Conservation (phyloP, 768 basidiomycete genomes). For the Russula emetica region DNA sequence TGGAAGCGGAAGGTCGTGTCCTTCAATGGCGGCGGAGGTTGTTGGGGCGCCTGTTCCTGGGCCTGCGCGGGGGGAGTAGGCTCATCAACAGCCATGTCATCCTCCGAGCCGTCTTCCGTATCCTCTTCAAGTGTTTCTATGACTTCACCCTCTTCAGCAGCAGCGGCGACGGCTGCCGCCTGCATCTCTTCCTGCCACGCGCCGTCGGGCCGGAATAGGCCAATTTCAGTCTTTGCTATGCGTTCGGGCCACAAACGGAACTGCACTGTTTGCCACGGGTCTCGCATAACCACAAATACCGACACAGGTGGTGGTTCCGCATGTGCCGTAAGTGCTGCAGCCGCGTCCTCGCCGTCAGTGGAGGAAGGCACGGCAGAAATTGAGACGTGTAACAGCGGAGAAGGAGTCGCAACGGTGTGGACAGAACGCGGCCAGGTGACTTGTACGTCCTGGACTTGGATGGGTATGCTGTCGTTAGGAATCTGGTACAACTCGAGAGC, state of each 20-base stretch:
- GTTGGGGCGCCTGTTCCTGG: not conserved
- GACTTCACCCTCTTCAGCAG: conserved; percentile 18
- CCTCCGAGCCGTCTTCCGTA: not conserved
- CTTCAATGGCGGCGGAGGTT: conserved; percentile 5
- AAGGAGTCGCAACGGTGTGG: conserved; percentile 18
- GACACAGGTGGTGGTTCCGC: conserved; percentile 24
- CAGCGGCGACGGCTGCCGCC: conserved; percentile 1
- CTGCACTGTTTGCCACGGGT: conserved; percentile 23
- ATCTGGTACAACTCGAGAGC: conserved; percentile 24
- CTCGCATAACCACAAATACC: conserved; percentile 22
- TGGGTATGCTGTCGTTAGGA: conserved; percentile 7
- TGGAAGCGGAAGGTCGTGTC: conserved; percentile 28
- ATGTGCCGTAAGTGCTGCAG: conserved; percentile 16
- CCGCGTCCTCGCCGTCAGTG: conserved; percentile 16
- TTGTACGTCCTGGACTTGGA: not conserved
- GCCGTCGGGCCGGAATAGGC: conserved; percentile 15
- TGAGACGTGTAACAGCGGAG: conserved; percentile 7
- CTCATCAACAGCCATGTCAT: conserved; percentile 16
- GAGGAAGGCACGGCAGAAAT: conserved; percentile 23
- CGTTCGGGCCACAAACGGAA: conserved; percentile 27
- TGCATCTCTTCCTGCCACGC: conserved; percentile 22
- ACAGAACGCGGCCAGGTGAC: conserved; percentile 20
- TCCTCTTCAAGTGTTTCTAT: not conserved
- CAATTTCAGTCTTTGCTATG: conserved; percentile 17
- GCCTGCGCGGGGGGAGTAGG: not conserved